phyloP scores from a whole-genome alignment of 305 asterid species.

The Fraxinus xanthoxyloides region DNA sequence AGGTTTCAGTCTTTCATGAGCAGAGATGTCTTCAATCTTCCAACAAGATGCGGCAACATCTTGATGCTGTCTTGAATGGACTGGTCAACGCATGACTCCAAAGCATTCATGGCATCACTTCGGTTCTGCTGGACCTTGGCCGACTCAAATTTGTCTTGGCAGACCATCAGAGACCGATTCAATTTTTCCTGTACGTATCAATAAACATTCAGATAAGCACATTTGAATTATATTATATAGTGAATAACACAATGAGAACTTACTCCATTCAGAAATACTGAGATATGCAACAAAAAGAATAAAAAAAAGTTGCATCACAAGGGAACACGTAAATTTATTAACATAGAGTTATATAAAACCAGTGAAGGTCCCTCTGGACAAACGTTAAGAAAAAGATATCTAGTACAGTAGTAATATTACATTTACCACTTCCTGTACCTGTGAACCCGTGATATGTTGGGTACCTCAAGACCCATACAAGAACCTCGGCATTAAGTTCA shows the following conservation, averaged over 20 bases:
- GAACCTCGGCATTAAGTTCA: background rate
- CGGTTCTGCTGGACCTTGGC: conserved; percentile 54
- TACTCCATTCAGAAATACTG: background rate
- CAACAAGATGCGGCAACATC: conserved; percentile 67
- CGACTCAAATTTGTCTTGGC: conserved; percentile 82
- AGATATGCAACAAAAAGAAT: background rate
- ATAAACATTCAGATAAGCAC: background rate
- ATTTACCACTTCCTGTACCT: background rate
- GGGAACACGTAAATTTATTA: no score
- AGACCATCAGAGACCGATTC: conserved; percentile 67
- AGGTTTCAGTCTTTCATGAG: conserved; percentile 32
- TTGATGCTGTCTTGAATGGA: conserved; percentile 62
- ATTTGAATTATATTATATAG: background rate
- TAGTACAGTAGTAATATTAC: background rate
- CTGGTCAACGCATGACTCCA: conserved; percentile 75
- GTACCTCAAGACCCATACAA: background rate
- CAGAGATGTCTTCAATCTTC: conserved; percentile 55
- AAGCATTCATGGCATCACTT: conserved; percentile 39
- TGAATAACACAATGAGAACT: background rate
- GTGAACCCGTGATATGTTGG: background rate
- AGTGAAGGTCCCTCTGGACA: background rate
- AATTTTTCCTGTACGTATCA: conserved; percentile 53
- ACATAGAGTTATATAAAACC: background rate
- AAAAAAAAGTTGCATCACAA: background rate
- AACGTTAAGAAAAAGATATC: background rate